A percentile compares a stretch with the other conserved stretches of the same genome.
Evolutionary conservation across 1,284 basidiomycete species (phyloP).

Genomic region (Mycosarcoma mackinlayi): DNA sequence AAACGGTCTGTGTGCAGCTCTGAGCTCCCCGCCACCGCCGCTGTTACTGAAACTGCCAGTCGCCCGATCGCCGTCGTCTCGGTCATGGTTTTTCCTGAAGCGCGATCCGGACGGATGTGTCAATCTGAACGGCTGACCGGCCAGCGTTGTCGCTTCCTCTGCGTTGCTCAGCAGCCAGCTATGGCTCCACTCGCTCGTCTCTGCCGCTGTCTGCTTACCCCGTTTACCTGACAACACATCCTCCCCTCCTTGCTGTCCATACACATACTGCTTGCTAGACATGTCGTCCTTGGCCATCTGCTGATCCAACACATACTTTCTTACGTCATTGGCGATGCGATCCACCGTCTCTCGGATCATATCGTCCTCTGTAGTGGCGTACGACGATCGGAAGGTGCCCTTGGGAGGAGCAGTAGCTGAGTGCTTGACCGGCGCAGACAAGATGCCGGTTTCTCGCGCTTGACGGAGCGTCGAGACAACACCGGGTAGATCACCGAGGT

Average conservation of each 20-base stretch:
- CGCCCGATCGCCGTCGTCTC: background rate
- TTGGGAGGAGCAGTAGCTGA: background rate
- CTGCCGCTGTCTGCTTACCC: background rate
- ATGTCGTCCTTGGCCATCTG: conserved; percentile 3
- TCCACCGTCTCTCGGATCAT: conserved; percentile 48
- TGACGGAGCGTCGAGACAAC: conserved; percentile 24
- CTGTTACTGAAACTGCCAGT: background rate
- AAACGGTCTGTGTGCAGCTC: too few species aligned
- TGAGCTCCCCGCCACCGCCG: background rate
- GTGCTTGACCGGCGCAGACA: conserved; percentile 16
- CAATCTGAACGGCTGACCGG: conserved; percentile 26
- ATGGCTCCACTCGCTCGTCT: conserved; percentile 18
- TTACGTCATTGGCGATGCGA: conserved; percentile 38
- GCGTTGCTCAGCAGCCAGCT: conserved; percentile 27
- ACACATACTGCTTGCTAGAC: background rate
- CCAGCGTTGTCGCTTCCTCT: conserved; percentile 23
- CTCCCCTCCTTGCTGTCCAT: background rate
- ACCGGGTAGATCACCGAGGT: conserved; percentile 47
- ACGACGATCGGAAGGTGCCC: too few species aligned
- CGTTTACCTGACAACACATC: conserved; percentile 1
- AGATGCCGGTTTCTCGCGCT: conserved; percentile 47
- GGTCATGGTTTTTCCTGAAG: background rate
- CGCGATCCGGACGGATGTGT: background rate
- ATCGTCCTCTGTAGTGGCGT: conserved; percentile 27
- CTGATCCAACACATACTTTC: conserved; percentile 38